Evolutionary conservation across 768 basidiomycete genomes (phyloP), one percentile per base, ranked within the genome.

Genomic region (Pleurotus sapidus): DNA sequence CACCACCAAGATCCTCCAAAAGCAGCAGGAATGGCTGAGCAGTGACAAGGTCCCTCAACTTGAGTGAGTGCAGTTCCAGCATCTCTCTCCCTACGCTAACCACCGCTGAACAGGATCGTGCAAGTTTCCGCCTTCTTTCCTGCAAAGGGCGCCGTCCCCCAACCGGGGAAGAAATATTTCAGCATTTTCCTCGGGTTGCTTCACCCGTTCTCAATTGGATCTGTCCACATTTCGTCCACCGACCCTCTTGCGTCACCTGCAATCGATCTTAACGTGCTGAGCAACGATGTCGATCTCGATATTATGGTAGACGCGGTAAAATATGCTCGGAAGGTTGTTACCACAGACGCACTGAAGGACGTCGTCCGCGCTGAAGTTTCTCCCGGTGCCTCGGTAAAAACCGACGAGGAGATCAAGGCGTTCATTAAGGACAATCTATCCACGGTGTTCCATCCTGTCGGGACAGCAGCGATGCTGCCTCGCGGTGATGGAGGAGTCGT

Each of bases 211-310:
- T 73, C 74, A 18, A 67, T 75, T 18, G 79, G 79, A 11, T 64
- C 66, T 3, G 70, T 81, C 49, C 70, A 74, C 45, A 71, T 79
- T 60, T 72, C 66, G 37, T 75, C 76, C 4, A 67, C 70, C 15
- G 66, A 74, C 59, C 69, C 77, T 5, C 74, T 77, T 57, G 65
- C 67, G 11, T 43, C 67, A 23, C 81, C 81, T 0, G 55, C 60
- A 3, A 79, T 83, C 61, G 74, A 82, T 62, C 76, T 77, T 3
- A 67, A 73, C 50, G 76, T 77, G 65, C 70, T 76, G 48, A 57
- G 55, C 11, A 61, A 67, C 38, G 30, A 47, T 15, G 39, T 61
- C 27, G 67, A 69, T 51, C 24, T 68, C 1, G 59, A 61, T 5
- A 43, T 64, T 5, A 34, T 66, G 17, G 39, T 69, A 47, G 54